A percentile compares a stretch with the other conserved stretches of the same genome.
Evolutionary conservation across 2,329 filamentous ascomycete genomes (phyloP).

Genomic region (Tolypocladium cylindrosporum): DNA sequence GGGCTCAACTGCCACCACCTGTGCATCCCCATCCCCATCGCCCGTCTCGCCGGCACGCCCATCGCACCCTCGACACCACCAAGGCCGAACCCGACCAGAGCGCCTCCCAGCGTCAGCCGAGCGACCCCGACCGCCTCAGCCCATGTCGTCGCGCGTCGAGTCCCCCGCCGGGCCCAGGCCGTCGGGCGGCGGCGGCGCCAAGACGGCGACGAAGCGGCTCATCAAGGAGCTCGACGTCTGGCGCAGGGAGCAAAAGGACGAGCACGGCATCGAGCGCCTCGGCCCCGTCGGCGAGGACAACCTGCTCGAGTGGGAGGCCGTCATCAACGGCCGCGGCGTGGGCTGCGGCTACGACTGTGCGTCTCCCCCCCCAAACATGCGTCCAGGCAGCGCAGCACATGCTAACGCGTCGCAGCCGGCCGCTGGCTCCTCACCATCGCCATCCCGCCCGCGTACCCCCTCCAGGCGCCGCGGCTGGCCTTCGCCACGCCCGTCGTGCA

Average conservation of each 20-base stretch:
- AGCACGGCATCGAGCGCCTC: slow-evolving; percentile 48
- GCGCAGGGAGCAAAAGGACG: slow-evolving; percentile 36
- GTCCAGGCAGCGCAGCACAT: not conserved
- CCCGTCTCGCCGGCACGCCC: not conserved
- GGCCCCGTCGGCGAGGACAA: slow-evolving; percentile 44
- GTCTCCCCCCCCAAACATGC: slow-evolving; percentile 6
- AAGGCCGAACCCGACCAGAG: not conserved
- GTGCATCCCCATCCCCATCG: not conserved
- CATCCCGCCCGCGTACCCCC: slow-evolving; percentile 71
- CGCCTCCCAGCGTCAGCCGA: not conserved
- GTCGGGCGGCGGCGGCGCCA: slow-evolving; percentile 13
- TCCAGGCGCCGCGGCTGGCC: slow-evolving; percentile 62
- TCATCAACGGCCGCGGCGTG: slow-evolving; percentile 48
- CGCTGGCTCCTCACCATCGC: slow-evolving; percentile 74
- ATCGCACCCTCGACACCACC: not conserved
- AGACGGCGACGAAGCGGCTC: slow-evolving; percentile 44
- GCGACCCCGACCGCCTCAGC: not conserved
- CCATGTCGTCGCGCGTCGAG: slow-evolving; percentile 6
- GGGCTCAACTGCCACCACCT: not conserved
- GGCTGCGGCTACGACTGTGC: slow-evolving; percentile 47
- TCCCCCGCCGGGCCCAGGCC: slow-evolving; percentile 14
- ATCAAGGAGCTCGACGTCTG: slow-evolving; percentile 47
- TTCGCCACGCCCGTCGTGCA: slow-evolving; percentile 84
- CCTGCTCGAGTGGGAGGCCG: slow-evolving; percentile 47
- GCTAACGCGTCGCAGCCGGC: slow-evolving; percentile 38